Evolutionary conservation across 2,329 filamentous ascomycete genomes (phyloP).

Genomic region (Dryadomyces sulphureus): DNA sequence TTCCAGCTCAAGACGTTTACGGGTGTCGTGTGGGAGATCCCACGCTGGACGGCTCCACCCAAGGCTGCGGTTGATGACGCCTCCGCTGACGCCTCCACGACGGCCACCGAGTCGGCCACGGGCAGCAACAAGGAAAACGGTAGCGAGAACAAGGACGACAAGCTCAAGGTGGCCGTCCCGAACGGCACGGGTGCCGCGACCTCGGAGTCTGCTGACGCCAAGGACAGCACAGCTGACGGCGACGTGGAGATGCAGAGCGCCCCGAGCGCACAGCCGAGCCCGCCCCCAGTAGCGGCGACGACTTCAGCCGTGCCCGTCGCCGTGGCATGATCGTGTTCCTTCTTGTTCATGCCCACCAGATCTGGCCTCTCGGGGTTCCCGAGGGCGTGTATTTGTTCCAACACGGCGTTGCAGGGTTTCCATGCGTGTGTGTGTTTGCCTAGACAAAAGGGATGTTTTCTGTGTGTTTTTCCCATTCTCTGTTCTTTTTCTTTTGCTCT

Average conservation of each 20-base stretch:
- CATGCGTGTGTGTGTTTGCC: neutral
- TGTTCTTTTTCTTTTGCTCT: neutral
- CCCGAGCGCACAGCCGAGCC: slow-evolving; percentile 37
- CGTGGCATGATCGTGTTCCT: neutral
- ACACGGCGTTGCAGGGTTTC: neutral
- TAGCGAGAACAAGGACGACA: slow-evolving; percentile 12
- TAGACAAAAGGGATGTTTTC: neutral
- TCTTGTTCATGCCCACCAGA: neutral
- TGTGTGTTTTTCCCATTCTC: neutral
- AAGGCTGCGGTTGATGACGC: slow-evolving; percentile 25
- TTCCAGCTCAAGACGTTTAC: slow-evolving; percentile 89
- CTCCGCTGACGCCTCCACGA: slow-evolving; percentile 19
- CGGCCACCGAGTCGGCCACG: slow-evolving; percentile 15
- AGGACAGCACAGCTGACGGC: slow-evolving; percentile 13
- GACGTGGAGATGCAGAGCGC: slow-evolving; percentile 38
- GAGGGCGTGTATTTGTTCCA: neutral
- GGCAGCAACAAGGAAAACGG: slow-evolving; percentile 51
- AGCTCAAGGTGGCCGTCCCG: neutral
- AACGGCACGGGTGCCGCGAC: neutral
- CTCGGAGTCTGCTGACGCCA: neutral
- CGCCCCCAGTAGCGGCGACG: slow-evolving; percentile 19
- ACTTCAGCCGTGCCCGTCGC: slow-evolving; percentile 6
- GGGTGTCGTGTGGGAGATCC: slow-evolving; percentile 66
- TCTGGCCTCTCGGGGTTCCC: neutral
- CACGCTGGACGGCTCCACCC: slow-evolving; percentile 67